phyloP scores from a whole-genome alignment of 805 yeast genomes.

The Lipomyces sp. region DNA sequence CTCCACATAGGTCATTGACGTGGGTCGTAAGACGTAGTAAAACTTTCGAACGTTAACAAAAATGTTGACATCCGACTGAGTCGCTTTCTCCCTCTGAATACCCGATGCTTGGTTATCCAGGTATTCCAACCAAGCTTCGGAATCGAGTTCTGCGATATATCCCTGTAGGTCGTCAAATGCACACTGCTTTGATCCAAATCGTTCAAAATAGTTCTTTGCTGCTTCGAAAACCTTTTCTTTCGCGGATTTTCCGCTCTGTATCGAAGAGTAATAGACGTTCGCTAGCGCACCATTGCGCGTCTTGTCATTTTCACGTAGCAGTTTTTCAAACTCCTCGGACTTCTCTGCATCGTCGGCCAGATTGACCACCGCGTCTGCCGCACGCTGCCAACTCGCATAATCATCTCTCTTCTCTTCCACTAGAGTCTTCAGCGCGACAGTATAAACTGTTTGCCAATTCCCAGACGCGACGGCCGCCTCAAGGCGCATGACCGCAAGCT shows the following conservation, averaged over 20 bases:
- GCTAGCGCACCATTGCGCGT: conserved; percentile 61
- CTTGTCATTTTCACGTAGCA: conserved; percentile 37
- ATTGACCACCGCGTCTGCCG: conserved; percentile 47
- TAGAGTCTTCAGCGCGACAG: conserved; percentile 44
- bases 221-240: conserved; percentile 6
- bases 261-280: conserved; percentile 45
- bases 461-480: conserved; percentile 46
- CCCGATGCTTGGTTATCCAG: conserved; percentile 3
- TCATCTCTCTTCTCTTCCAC: conserved; percentile 56
- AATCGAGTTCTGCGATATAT: conserved; percentile 32
- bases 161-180: conserved; percentile 58
- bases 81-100: not conserved
- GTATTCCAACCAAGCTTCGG: conserved; percentile 33
- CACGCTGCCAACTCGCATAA: conserved; percentile 67
- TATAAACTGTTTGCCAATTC: conserved; percentile 46
- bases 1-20: conserved; percentile 31
- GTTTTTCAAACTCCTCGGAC: conserved; percentile 37
- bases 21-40: conserved; percentile 35
- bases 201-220: conserved; percentile 44
- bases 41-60: conserved; percentile 51
- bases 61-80: conserved; percentile 21
- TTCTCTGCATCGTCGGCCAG: conserved; percentile 32
- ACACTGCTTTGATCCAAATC: conserved; percentile 56
- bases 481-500: conserved; percentile 46
- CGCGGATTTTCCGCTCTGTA: too few relatives aligned